Percentiles rank a stretch among this genome's conserved stretches.
phyloP scores from a whole-genome alignment of 345 rosid species.

The Eucalyptus polyanthemos region DNA sequence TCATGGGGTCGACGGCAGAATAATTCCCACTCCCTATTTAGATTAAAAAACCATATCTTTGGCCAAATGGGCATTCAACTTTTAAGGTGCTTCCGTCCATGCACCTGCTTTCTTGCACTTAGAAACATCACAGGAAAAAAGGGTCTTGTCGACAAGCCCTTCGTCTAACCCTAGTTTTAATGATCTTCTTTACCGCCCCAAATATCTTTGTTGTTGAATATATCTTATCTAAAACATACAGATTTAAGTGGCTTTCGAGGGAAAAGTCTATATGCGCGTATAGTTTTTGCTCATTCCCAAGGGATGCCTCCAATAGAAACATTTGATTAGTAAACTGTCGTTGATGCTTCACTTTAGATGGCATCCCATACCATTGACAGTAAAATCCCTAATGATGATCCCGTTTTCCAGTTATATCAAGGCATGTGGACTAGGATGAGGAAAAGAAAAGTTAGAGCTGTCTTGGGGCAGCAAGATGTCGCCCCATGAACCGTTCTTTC shows the following conservation, averaged over 20 bases:
- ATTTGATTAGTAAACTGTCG: background rate
- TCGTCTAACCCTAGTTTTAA: background rate
- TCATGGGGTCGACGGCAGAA: slow-evolving; percentile 20
- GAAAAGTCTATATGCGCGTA: background rate
- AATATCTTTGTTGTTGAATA: background rate
- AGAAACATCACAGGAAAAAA: background rate
- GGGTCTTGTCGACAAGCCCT: background rate
- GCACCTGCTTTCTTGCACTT: background rate
- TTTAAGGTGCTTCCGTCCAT: slow-evolving; percentile 22
- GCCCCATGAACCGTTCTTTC: background rate
- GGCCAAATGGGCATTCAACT: slow-evolving; percentile 26
- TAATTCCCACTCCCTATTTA: background rate
- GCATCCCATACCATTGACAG: background rate
- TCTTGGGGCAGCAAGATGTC: background rate
- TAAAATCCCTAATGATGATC: background rate
- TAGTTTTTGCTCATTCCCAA: background rate
- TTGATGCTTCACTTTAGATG: background rate
- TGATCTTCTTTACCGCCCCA: background rate
- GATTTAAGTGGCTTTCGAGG: background rate
- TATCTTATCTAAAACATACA: background rate
- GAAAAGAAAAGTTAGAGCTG: background rate
- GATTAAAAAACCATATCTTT: slow-evolving; percentile 11
- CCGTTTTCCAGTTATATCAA: background rate
- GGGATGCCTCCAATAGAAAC: background rate
- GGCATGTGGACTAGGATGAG: background rate